Base-by-base conservation (phyloP, 2,329 filamentous ascomycete genomes). In the Penicillium hordei region DNA sequence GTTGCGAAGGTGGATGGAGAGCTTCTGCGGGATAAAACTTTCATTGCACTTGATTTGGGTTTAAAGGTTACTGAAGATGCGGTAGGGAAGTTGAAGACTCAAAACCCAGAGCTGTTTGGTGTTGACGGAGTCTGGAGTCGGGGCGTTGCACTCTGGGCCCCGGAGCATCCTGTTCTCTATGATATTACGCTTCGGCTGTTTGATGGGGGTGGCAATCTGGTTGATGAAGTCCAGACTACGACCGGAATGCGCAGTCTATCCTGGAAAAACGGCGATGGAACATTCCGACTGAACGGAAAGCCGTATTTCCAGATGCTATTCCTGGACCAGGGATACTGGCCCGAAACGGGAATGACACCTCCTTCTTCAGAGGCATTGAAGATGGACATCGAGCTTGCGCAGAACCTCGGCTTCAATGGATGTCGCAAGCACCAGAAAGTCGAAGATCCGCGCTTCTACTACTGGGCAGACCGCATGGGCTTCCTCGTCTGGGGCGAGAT, bases 311-410 rank as follows among this genome's bases (percentile, higher is more conserved):
- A 83, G 36, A 86, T 89, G 48, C 85, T 87, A 3, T 86, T 87
- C 0, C 77, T 90, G 0, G 88, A 91, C 57, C 88, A 90, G 64
- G 88, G 88, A 0, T 89, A 81, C 68, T 90, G 87, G 87, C 87
- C 86, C 0, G 86, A 89, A 62, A 88, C 88, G 0, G 78, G 89
- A 1, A 81, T 90, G 64, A 82, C 82, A 0, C 83, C 88, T 0
- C 88, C 88, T 0, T 89, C 81, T 2, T 75, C 79, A 1, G 86
- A 90, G 58, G 87, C 87, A 0, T 83, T 90, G 81, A 77, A 83
- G 0, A 86, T 78, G 31, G 88, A 91, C 60, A 72, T 91, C 9
- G 69, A 87, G 60, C 75, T 84, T 15, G 72, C 89, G 29, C 89
- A 89, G 72, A 74, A 77, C 0, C 77, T 89, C 3, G 87, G 87